phyloP scores from a whole-genome alignment of 2,329 filamentous ascomycete genomes.

The Graphilbum fragrans region DNA sequence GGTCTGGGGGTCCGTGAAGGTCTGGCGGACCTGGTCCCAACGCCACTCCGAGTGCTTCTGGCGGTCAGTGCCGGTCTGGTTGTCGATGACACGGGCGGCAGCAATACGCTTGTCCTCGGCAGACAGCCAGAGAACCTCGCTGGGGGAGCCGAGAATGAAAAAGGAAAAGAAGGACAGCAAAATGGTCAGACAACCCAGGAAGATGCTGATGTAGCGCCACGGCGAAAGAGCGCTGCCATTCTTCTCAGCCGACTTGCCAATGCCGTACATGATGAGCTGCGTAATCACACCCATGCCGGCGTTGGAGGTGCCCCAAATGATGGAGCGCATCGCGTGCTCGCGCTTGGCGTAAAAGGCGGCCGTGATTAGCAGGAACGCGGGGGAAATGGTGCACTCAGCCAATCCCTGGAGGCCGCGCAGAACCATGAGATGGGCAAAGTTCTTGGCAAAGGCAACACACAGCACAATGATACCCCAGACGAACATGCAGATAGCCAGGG shows the following conservation, averaged over 20 bases:
- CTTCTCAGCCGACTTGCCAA: constrained; percentile 11
- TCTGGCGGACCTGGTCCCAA: constrained; percentile 16
- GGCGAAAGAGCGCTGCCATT: constrained; percentile 10
- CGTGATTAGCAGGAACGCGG: constrained; percentile 22
- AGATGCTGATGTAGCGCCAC: constrained; percentile 14
- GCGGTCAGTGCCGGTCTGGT: constrained; percentile 25
- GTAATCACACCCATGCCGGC: constrained; percentile 12
- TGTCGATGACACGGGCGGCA: constrained; percentile 23
- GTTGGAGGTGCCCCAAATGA: constrained; percentile 18
- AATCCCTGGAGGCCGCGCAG: constrained; percentile 23
- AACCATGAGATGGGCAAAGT: constrained; percentile 23
- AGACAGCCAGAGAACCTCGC: constrained; percentile 19
- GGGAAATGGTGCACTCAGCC: constrained; percentile 26
- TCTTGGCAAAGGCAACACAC: constrained; percentile 23
- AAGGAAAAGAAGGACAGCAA: constrained; percentile 6
- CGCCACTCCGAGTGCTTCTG: constrained; percentile 25
- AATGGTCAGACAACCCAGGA: constrained; percentile 13
- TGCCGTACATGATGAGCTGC: constrained; percentile 11
- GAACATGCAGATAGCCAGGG: constrained; percentile 17
- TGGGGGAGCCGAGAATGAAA: constrained; percentile 23
- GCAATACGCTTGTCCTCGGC: constrained; percentile 23
- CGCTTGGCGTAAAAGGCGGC: constrained; percentile 23
- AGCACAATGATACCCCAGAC: constrained; percentile 21
- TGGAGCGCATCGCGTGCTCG: constrained; percentile 22
- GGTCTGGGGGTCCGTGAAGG: constrained; percentile 14